Base-by-base conservation (phyloP, 2,329 filamentous ascomycete species). In the Fusarium foetens region DNA sequence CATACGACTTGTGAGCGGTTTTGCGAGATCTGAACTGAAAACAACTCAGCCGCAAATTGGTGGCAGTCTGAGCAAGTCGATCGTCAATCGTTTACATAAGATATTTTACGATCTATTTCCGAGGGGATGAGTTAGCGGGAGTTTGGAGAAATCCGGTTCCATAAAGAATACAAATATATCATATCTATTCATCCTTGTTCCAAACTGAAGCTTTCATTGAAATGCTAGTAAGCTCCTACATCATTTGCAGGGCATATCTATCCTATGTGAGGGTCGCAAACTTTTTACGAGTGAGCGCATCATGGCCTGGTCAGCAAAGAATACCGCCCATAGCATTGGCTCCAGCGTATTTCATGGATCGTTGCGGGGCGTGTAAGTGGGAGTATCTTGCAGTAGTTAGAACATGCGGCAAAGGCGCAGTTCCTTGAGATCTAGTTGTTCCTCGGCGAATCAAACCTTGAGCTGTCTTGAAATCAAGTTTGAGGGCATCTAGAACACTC, bases 271-370 rank as follows among this genome's bases (percentile, higher is more conserved):
- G 29, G 51, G 12, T 23, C n/a, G 11, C 6, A 27, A 29, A 10
- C 16, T 21, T 25, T 23, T 36, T 58, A 31, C 33, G 27, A 17
- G 38, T 53, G 23, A 54, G 60, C 39, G 58, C 42, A 62, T 68
- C 52, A 46, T 65, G 25, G 25, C 25, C 25, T 19, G 23, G 63
- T 73, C 71, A 73, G 59, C 67, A 60, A 31, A 39, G 45, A 71
- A 60, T 72, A 14, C 21, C 41, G 27, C 38, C 63, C 59, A 41
- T 45, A 35, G 46, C 25, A 74, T 73, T 73, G 71, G 71, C 38
- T 58, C 53, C 33, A 53, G 33, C 49, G 55, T 36, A 17, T 21
- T 19, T 29, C 33, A 39, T 38, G 14, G 16, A 58, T n/a, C 45
- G n/a, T 19, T 27, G n/a, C 41, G 46, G 63, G 58, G 53, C 46